Base-by-base conservation (phyloP, 2,329 filamentous ascomycete species). In the Pseudopyricularia cyperi region DNA sequence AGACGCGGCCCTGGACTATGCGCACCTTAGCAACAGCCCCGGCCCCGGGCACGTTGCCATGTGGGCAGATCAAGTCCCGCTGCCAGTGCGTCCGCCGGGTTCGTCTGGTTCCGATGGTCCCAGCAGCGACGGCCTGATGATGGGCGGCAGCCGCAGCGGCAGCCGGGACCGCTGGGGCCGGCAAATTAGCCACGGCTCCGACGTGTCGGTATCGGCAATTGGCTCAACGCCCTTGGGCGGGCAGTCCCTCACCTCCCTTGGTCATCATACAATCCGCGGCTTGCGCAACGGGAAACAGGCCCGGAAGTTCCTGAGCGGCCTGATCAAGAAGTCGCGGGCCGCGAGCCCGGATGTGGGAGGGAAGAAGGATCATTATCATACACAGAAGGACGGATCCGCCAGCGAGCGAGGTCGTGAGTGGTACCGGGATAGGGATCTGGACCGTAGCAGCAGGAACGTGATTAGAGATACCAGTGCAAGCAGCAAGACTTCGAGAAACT, bases 71-170 rank as follows among this genome's bases (percentile, higher is more conserved):
- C 26, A n/a, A 4, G 34, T 17, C 35, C 22, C 48, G 14, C 15
- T 46, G 51, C 53, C 58, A 8, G 64, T 61, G 26, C 62, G 62
- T 0, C 65, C 73, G 3, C 73, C 75, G 0, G 73, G 73, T 1
- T 77, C 74, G 14, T 75, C 76, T 1, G 74, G 73, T 14, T 77
- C 74, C 56, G 76, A 78, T n/a, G 53, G 50, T 32, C 53, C 50
- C 44, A 54, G 22, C 52, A 58, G 26, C 42, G 52, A 19, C 55
- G 50, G 44, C 26, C 24, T 46, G 34, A 26, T 34, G n/a, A 34
- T 35, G 7, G 57, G 57, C 49, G 52, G 47, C 46, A 55, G 32
- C 53, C 54, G 54, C 47, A 61, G 56, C 48, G 62, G 59, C 42
- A 56, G 53, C 32, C 56, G 54, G 51, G 53, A 46, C 17, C 46